Percentiles rank a stretch among this genome's conserved stretches.
Conservation (phyloP, 306 rosid species). For the Cucurbita argyrosperma region DNA sequence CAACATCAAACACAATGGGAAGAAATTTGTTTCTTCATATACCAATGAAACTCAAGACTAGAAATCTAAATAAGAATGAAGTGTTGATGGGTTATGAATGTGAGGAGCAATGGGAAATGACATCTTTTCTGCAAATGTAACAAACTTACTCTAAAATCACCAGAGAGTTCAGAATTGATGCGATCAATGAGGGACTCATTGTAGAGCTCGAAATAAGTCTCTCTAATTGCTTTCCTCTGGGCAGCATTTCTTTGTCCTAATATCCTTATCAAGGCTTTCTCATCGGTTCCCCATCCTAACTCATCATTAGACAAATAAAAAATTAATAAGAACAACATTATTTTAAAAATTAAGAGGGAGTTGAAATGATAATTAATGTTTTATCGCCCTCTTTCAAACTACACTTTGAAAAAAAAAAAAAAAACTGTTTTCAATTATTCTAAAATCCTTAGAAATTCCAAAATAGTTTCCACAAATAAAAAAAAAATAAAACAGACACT, state of each 20-base stretch:
- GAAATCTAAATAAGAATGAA: neutral
- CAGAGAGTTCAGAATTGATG: constrained; percentile 60
- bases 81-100: neutral
- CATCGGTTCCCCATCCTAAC: constrained; percentile 58
- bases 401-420: no score
- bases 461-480: neutral
- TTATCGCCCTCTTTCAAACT: no score
- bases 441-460: neutral
- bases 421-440: no score
- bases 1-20: neutral
- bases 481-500: neutral
- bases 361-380: no score
- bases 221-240: constrained; percentile 56
- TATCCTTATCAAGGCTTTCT: constrained; percentile 42
- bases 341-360: no score
- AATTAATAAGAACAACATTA: no score
- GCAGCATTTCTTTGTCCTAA: constrained; percentile 67
- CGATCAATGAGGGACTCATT: constrained; percentile 53
- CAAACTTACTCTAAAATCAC: constrained; percentile 66
- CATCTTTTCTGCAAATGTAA: neutral
- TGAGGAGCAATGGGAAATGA: neutral
- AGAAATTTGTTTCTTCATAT: neutral
- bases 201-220: constrained; percentile 64
- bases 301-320: neutral
- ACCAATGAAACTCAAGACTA: neutral